Conservation (phyloP, 1,139 yeast species). For the Sugiyamaella paludigena region DNA sequence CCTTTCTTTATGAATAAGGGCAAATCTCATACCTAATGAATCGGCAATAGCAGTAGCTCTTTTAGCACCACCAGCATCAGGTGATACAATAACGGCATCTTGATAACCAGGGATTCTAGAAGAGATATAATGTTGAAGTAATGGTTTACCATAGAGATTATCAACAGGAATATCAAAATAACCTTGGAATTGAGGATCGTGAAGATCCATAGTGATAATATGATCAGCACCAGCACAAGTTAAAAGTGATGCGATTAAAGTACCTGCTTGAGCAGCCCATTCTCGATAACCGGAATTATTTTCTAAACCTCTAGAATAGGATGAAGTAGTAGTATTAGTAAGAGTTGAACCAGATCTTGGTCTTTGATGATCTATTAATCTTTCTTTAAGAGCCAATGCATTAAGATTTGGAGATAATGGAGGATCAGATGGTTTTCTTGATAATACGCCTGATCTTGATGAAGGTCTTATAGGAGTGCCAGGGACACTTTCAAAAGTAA, state of each 20-base stretch:
- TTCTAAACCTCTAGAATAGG: slow-evolving; percentile 16
- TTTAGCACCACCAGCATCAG: slow-evolving; percentile 98
- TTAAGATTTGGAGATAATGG: slow-evolving; percentile 3
- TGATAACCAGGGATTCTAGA: slow-evolving; percentile 70
- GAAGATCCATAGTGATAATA: slow-evolving; percentile 95
- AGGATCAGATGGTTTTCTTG: slow-evolving; percentile 3
- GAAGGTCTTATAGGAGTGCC: slow-evolving; percentile 50
- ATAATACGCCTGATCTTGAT: slow-evolving; percentile 10
- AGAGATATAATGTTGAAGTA: slow-evolving; percentile 74
- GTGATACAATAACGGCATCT: slow-evolving; percentile 85
- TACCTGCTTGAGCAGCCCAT: slow-evolving; percentile 97
- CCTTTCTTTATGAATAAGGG: slow-evolving; percentile 93
- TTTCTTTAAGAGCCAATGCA: slow-evolving; percentile 12
- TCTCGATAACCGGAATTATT: slow-evolving; percentile 72
- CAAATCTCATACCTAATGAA: slow-evolving; percentile 82
- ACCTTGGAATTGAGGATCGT: slow-evolving; percentile 94
- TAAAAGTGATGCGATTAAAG: slow-evolving; percentile 81
- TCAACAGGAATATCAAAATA: slow-evolving; percentile 92
- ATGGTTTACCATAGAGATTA: slow-evolving; percentile 80
- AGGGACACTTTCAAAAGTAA: slow-evolving; percentile 63
- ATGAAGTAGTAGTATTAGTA: not conserved
- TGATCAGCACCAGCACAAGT: slow-evolving; percentile 97
- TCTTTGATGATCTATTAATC: slow-evolving; percentile 8
- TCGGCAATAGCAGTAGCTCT: slow-evolving; percentile 95
- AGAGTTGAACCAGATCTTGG: slow-evolving; percentile 10